Percentiles rank a stretch among this genome's conserved stretches.
phyloP scores from a whole-genome alignment of 2,329 filamentous ascomycete genomes.

The Fusarium sp. region DNA sequence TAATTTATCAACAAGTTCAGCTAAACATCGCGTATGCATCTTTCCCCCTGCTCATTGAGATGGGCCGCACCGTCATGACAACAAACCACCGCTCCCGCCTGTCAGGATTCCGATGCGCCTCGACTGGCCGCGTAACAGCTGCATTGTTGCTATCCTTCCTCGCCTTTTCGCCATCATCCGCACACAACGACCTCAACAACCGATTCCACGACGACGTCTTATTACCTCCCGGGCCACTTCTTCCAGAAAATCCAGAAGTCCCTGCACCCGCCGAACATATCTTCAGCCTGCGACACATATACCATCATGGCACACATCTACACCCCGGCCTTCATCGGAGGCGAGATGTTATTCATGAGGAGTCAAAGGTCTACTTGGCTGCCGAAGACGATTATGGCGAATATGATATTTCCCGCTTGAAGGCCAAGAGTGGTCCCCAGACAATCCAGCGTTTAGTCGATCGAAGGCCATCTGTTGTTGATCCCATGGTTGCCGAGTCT shows the following conservation, averaged over 20 bases:
- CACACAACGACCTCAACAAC: constrained; percentile 48
- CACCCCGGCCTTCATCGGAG: constrained; percentile 82
- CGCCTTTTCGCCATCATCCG: constrained; percentile 62
- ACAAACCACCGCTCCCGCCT: constrained; percentile 24
- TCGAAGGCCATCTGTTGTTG: constrained; percentile 78
- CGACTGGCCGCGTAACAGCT: constrained; percentile 72
- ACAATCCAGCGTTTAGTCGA: constrained; percentile 86
- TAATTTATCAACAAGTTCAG: constrained; percentile 2
- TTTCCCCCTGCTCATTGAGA: not conserved
- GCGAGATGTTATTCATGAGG: constrained; percentile 73
- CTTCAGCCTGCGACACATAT: constrained; percentile 86
- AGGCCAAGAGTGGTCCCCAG: constrained; percentile 71
- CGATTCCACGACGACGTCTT: constrained; percentile 56
- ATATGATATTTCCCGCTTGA: constrained; percentile 63
- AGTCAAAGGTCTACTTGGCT: constrained; percentile 67
- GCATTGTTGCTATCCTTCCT: constrained; percentile 74
- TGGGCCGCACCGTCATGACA: constrained; percentile 38
- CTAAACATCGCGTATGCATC: constrained; percentile 4
- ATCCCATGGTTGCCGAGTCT: constrained; percentile 80
- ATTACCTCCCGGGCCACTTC: constrained; percentile 53
- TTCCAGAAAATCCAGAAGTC: constrained; percentile 56
- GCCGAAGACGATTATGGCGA: constrained; percentile 67
- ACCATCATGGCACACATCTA: constrained; percentile 86
- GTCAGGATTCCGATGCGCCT: constrained; percentile 56
- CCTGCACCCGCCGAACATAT: constrained; percentile 64